phyloP scores from a whole-genome alignment of 2,329 filamentous ascomycete species.

The Fusarium buharicum region DNA sequence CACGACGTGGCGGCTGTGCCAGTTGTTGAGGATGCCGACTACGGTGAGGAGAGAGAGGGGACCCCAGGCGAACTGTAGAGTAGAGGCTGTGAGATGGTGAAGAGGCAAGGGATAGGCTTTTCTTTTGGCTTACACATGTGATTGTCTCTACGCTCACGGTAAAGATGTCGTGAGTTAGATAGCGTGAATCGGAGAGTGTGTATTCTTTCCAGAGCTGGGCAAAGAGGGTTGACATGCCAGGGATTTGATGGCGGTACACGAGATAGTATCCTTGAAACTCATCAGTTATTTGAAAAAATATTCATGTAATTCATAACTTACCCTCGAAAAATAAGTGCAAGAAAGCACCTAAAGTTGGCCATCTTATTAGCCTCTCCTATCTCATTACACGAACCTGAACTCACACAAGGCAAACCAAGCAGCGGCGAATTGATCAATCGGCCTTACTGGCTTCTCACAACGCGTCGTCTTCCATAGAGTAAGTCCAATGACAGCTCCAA shows the following conservation, averaged over 20 bases:
- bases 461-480: conserved; percentile 43
- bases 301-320: conserved; percentile 41
- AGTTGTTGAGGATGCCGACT: conserved; percentile 56
- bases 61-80: conserved; percentile 63
- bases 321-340: conserved; percentile 88
- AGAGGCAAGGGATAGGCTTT: not conserved
- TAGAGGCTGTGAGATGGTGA: conserved; percentile 3
- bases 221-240: conserved; percentile 75
- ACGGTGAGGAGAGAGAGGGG: conserved; percentile 66
- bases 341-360: conserved; percentile 64
- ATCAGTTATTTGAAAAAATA: conserved; percentile 1
- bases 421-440: conserved; percentile 56
- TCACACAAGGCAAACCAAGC: conserved; percentile 67
- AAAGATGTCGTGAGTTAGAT: conserved; percentile 82
- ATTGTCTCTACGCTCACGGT: conserved; percentile 89
- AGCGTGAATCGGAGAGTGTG: conserved; percentile 84
- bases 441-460: conserved; percentile 35
- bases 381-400: conserved; percentile 6
- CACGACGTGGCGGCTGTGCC: conserved; percentile 60
- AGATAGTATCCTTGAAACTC: conserved; percentile 74
- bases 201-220: conserved; percentile 96
- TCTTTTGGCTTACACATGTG: conserved; percentile 70
- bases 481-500: conserved; percentile 51
- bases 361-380: not conserved
- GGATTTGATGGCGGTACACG: conserved; percentile 72